Conservation (phyloP, 1,139 yeast species). For the Hyphopichia khmerensis region DNA sequence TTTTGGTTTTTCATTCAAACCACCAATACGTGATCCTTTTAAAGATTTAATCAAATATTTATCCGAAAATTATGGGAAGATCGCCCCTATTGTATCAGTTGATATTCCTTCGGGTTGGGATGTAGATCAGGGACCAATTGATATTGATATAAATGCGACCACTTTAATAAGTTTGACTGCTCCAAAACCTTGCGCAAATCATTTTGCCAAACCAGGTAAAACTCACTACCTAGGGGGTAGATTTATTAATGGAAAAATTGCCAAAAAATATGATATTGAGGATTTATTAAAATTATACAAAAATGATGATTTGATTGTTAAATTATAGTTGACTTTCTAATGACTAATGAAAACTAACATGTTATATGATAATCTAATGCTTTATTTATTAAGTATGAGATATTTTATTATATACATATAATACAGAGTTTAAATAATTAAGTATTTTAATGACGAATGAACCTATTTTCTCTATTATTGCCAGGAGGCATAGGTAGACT, state of each 20-base stretch:
- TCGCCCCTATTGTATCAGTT: conserved; percentile 69
- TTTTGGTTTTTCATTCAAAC: conserved; percentile 91
- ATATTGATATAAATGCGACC: conserved; percentile 52
- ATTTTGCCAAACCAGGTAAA: conserved; percentile 30
- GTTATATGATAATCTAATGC: too few relatives aligned
- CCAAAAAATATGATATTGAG: conserved; percentile 68
- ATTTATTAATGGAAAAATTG: conserved; percentile 66
- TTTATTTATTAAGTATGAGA: not conserved
- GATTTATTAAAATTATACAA: conserved; percentile 31
- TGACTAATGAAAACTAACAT: not conserved
- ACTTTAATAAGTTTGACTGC: conserved; percentile 84
- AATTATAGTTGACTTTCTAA: conserved; percentile 15
- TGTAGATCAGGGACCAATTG: conserved; percentile 78
- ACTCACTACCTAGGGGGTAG: conserved; percentile 89
- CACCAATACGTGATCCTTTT: conserved; percentile 85
- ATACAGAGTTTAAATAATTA: not conserved
- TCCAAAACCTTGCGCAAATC: conserved; percentile 81
- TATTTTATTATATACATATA: too few relatives aligned
- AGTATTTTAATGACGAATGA: not conserved
- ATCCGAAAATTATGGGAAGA: conserved; percentile 23
- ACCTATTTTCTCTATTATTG: conserved; percentile 1
- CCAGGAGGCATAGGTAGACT: not conserved
- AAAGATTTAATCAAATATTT: conserved; percentile 54
- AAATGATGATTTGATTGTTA: conserved; percentile 39
- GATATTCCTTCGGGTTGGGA: conserved; percentile 98